A percentile compares a stretch with the other conserved stretches of the same genome.
These are phyloP conservation scores for Monosiga brevicollis DNA, from an alignment of 78 protist species.

Conservation along the genomic window DNA sequence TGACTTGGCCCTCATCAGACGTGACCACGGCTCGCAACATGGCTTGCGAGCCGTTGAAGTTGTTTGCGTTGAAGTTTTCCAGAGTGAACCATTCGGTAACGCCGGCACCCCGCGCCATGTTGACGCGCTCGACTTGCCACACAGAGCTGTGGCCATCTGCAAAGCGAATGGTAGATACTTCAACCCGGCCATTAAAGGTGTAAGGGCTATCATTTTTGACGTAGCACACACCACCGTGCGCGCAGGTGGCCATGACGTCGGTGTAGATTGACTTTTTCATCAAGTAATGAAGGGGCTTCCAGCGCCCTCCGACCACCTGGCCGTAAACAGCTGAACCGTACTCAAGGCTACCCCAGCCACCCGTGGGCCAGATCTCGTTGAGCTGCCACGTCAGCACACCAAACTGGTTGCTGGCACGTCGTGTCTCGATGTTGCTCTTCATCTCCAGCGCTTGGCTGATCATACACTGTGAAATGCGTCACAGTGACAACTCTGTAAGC, in stretches of 20 bases:
- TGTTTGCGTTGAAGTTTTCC: neutral
- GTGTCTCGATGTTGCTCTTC: slow-evolving; percentile 12
- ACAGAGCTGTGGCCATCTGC: neutral
- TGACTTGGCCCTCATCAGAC: neutral
- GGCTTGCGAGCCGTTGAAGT: neutral
- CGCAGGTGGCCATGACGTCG: slow-evolving; percentile 31
- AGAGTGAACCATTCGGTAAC: neutral
- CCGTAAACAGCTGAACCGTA: slow-evolving; percentile 32
- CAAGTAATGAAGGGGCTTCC: slow-evolving; percentile 33
- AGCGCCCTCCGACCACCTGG: slow-evolving; percentile 38
- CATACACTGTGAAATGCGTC: too few species aligned
- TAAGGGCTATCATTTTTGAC: neutral
- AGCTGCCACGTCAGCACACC: slow-evolving; percentile 37
- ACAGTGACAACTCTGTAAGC: too few species aligned
- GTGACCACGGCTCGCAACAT: too few species aligned
- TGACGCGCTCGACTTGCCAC: neutral
- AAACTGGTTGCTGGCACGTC: slow-evolving; percentile 14
- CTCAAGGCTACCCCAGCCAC: slow-evolving; percentile 52
- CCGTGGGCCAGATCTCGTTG: slow-evolving; percentile 57
- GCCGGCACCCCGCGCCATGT: neutral
- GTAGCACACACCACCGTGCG: slow-evolving; percentile 8
- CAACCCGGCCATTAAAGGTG: neutral
- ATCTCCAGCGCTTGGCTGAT: slow-evolving; percentile 31
- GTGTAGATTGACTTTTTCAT: neutral
- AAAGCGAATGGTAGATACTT: neutral